These are phyloP conservation scores for Monosporascus cannonballus DNA, from an alignment of 2,329 filamentous ascomycete species.

Conservation along the genomic window DNA sequence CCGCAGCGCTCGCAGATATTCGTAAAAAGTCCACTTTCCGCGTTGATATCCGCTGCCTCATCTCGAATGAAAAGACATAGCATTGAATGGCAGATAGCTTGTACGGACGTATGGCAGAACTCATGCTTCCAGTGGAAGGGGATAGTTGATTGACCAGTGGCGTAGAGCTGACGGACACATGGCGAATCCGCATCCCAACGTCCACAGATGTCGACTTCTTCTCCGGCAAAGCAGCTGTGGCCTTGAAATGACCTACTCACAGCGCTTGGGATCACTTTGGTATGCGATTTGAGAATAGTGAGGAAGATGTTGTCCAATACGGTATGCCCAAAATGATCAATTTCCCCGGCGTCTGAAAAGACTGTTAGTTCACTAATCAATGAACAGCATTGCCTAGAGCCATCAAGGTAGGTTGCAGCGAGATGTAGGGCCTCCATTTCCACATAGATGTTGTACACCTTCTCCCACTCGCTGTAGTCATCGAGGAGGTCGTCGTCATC, in stretches of 20 bases:
- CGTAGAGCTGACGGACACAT: conserved; percentile 24
- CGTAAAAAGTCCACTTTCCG: conserved; percentile 15
- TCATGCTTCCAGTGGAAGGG: conserved; percentile 35
- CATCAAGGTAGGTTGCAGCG: conserved; percentile 30
- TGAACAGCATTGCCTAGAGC: conserved; percentile 26
- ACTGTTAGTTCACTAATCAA: conserved; percentile 8
- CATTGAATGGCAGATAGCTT: conserved; percentile 32
- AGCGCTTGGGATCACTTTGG: conserved; percentile 16
- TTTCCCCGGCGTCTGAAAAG: background rate
- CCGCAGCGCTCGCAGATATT: conserved; percentile 22
- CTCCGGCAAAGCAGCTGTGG: conserved; percentile 25
- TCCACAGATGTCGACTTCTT: conserved; percentile 36
- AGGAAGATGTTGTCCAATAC: conserved; percentile 33
- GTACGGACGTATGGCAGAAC: conserved; percentile 36
- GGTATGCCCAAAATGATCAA: conserved; percentile 26
- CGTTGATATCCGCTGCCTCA: conserved; percentile 8
- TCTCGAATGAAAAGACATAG: conserved; percentile 11
- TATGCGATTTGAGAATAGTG: conserved; percentile 30
- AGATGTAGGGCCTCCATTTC: conserved; percentile 28
- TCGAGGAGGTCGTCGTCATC: no score
- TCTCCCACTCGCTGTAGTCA: no score
- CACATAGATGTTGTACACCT: background rate
- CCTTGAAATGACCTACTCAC: conserved; percentile 22
- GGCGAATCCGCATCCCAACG: conserved; percentile 35
- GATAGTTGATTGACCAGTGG: conserved; percentile 18